These are phyloP conservation scores for Carex pumila DNA, from an alignment of 176 grass and related monocot genomes.

Conservation along the genomic window DNA sequence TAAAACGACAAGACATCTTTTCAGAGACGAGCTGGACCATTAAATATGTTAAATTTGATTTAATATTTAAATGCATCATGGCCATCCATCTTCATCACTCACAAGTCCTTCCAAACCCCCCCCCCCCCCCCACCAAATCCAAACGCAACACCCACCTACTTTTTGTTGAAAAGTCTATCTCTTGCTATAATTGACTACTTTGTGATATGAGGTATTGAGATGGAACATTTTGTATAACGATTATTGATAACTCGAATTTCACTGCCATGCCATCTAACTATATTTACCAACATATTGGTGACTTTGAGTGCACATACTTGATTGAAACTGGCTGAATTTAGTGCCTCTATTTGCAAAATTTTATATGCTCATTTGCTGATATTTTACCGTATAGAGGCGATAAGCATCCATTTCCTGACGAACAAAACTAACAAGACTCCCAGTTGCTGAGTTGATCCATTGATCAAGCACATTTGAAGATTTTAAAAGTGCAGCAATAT, in stretches of 20 bases:
- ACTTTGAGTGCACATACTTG: neutral
- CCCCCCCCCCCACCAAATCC: too few species aligned
- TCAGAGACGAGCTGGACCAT: neutral
- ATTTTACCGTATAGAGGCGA: conserved; percentile 76
- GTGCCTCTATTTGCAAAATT: neutral
- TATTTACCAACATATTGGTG: neutral
- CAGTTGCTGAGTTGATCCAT: conserved; percentile 97
- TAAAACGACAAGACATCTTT: neutral
- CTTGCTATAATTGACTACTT: too few species aligned
- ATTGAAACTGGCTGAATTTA: neutral
- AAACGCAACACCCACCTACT: too few species aligned
- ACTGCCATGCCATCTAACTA: neutral
- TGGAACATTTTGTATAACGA: too few species aligned
- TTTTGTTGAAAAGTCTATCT: too few species aligned
- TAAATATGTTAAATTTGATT: neutral
- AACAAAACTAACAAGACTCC: conserved; percentile 94
- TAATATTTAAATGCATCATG: neutral
- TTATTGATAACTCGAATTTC: neutral
- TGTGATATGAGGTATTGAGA: too few species aligned
- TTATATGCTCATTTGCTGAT: neutral
- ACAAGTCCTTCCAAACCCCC: too few species aligned
- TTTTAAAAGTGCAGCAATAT: conserved; percentile 49
- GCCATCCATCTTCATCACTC: neutral
- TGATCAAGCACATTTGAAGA: conserved; percentile 96
- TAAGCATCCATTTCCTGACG: conserved; percentile 97